Percentiles rank a stretch among this genome's conserved stretches.
These are phyloP conservation scores for Stephanodiscus minutulus DNA, from an alignment of 108 stramenopile genomes.

Conservation along the genomic window DNA sequence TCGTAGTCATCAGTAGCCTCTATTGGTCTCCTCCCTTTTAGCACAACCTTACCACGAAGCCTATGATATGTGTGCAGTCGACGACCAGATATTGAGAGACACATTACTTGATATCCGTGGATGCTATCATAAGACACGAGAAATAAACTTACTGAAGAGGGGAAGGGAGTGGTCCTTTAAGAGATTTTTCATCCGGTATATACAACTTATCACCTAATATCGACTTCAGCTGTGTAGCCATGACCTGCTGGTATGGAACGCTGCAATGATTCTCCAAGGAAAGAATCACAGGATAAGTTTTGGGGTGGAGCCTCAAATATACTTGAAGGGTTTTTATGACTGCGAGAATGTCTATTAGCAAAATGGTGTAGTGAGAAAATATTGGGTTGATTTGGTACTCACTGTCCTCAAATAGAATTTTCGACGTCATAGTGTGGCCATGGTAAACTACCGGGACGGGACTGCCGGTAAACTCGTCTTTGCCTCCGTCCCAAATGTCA, in stretches of 20 bases:
- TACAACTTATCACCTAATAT: conserved; percentile 78
- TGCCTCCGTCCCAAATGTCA: conserved; percentile 95
- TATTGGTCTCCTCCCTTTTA: conserved; percentile 80
- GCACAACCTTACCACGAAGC: conserved; percentile 77
- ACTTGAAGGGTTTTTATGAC: conserved; percentile 69
- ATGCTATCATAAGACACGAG: neutral
- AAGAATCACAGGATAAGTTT: conserved; percentile 91
- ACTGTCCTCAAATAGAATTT: conserved; percentile 83
- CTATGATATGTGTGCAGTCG: conserved; percentile 20
- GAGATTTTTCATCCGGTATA: conserved; percentile 68
- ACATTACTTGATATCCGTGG: neutral
- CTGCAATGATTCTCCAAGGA: conserved; percentile 97
- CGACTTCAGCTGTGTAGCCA: conserved; percentile 72
- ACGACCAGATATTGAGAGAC: conserved; percentile 55
- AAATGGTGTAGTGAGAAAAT: neutral
- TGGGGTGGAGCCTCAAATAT: conserved; percentile 59
- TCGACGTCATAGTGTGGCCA: conserved; percentile 94
- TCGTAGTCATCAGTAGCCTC: conserved; percentile 43
- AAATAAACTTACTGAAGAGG: conserved; percentile 52
- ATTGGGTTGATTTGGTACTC: neutral
- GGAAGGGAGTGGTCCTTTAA: conserved; percentile 63
- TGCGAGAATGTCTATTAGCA: neutral
- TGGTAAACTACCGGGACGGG: conserved; percentile 89
- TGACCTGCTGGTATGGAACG: conserved; percentile 78
- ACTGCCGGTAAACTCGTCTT: conserved; percentile 35